phyloP scores from a whole-genome alignment of 495 filamentous ascomycete genomes.

The Cercophora samala region DNA sequence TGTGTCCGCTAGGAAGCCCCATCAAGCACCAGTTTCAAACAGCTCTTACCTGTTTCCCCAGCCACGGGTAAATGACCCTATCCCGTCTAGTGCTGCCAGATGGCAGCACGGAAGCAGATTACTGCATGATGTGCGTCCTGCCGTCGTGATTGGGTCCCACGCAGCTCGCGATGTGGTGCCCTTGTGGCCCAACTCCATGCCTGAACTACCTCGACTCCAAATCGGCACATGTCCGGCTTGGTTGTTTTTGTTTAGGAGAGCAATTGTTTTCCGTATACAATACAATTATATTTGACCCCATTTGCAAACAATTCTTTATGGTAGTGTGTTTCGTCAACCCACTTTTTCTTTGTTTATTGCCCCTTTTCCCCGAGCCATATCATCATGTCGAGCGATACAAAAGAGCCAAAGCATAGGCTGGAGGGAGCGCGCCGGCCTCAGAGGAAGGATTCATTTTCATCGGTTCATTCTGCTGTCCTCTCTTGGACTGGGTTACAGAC shows the following conservation, averaged over 20 bases:
- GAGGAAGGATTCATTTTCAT: conserved; percentile 32
- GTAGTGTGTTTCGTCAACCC: conserved; percentile 9
- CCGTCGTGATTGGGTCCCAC: conserved; percentile 34
- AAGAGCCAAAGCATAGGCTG: conserved; percentile 26
- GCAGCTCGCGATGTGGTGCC: conserved; percentile 22
- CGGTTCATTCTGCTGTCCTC: conserved; percentile 18
- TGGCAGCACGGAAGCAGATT: conserved; percentile 26
- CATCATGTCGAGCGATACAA: conserved; percentile 31
- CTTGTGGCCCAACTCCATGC: conserved; percentile 35
- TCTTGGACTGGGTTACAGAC: conserved; percentile 31
- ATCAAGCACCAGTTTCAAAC: background rate
- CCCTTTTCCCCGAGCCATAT: conserved; percentile 5
- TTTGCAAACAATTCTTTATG: conserved; percentile 13
- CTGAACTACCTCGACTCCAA: conserved; percentile 24
- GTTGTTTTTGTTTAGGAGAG: background rate
- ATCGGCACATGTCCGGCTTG: conserved; percentile 1
- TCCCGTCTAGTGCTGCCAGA: conserved; percentile 35
- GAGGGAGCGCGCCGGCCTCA: conserved; percentile 29
- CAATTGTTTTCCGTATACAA: conserved; percentile 7
- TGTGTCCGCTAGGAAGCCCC: background rate
- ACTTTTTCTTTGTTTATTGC: conserved; percentile 16
- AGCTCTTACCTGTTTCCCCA: conserved; percentile 9
- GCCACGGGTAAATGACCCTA: conserved; percentile 25
- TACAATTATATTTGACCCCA: conserved; percentile 1
- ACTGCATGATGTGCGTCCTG: conserved; percentile 30